Evolutionary conservation across 2,329 filamentous ascomycete species (phyloP), one percentile per base, ranked within the genome.

Genomic region (Diplodia mutila): DNA sequence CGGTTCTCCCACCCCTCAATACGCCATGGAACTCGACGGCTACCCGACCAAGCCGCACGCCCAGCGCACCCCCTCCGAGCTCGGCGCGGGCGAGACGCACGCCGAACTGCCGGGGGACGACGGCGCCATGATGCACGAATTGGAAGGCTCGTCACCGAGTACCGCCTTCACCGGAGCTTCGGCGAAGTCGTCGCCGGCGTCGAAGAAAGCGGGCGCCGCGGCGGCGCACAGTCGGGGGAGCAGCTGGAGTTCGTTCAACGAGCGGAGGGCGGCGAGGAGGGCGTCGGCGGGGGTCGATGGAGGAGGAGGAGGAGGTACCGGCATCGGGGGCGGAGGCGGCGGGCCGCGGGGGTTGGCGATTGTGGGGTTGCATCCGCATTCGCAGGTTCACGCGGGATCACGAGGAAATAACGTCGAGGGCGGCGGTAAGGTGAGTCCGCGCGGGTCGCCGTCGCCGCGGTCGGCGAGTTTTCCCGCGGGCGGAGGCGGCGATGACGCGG

Each of bases 11-110:
- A 23, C 9, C 27, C 32, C 14, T 7, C 9, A 9, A n/a, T 42
- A 42, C 32, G 32, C 65, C 29, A n/a, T 61, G 25, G 65, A 67
- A 18, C 54, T 67, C n/a, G 65, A 67, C 46, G 65, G 51, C 61
- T 54, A 21, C 23, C 34, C 61, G 18, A 8, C 29, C 29, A 42
- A 61, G 5, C 42, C 42, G 18, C 42, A 9, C n/a, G 27, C 14
- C 25, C 51, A 39, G 12, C 25, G 12, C 11, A 46, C 61, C 7
- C 49, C 61, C 0, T 67, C 65, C 2, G 65, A 67, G 18, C 55
- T 67, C 18, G 54, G 27, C 29, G 55, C 46, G 16, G 65, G 53
- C 34, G 54, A 53, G 42, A 21, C 42, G 42, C 54, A 37, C 7
- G 39, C 54, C 11, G 65, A 67, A 7, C 32, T 67, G 9, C 53